Evolutionary conservation across 441 rosid genomes (phyloP), one percentile per base, ranked within the genome.

Genomic region (Brassica hybrid): DNA sequence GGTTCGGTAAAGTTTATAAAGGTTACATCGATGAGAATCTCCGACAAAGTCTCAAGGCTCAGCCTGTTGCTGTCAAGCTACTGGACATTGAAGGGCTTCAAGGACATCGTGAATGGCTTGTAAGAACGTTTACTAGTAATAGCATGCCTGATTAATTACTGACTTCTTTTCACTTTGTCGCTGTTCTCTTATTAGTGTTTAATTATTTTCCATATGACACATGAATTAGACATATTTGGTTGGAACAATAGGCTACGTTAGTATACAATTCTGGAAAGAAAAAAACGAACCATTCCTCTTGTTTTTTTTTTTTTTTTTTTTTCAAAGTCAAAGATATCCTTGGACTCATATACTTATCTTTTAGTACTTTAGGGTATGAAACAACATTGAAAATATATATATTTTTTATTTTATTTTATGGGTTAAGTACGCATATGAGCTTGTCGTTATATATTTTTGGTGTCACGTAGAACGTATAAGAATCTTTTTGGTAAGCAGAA

Each of bases 41-140:
- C 34, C 80, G 90, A 82, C 87, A 82, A 71, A 89, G 87, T 5
- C 85, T 90, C 81, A 88, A 84, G 80, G 86, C 92, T 69, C 94
- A 90, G 62, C 83, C 94, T 52, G 91, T 90, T 77, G 94, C 92
- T 56, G 94, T 90, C 65, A 90, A 90, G 88, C 84, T 88, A 71
- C 73, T 90, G 76, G 88, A 90, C 72, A 86, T 87, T 65, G 92
- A 88, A 76, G 92, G 94, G 56, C 89, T 86, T 41, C 94, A 90
- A 82, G 94, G 94, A 65, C 90, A 88, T 79, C 81, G 90, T 30
- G 94, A 90, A 83, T 90, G 92, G 94, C 92, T 88, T 73, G 94
- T 89, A 85, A 87, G 91, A 21, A 77, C 76, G 13, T 65, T 5
- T 12, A 65, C 52, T 52, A 54, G 57, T 77, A n/a, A 76, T 36